These are phyloP conservation scores for Pneumocystis sp. DNA, from an alignment of 1,139 yeast species.

Conservation along the genomic window DNA sequence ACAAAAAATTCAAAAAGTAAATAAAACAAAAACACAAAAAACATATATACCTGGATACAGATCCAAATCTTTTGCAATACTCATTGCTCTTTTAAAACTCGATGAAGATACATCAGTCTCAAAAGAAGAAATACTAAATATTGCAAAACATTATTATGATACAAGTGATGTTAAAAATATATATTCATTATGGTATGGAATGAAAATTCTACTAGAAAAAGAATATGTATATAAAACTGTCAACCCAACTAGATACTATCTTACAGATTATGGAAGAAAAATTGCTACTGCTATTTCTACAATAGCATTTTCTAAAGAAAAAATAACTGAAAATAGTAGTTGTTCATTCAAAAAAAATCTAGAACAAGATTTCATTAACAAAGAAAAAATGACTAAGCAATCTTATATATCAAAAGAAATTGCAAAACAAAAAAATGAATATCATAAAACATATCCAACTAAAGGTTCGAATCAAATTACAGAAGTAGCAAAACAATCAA, in stretches of 20 bases:
- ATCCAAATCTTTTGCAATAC: slow-evolving; percentile 78
- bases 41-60: slow-evolving; percentile 61
- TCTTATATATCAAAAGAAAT: neutral
- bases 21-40: slow-evolving; percentile 19
- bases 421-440: neutral
- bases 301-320: slow-evolving; percentile 26
- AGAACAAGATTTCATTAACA: neutral
- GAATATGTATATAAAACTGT: slow-evolving; percentile 47
- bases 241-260: slow-evolving; percentile 42
- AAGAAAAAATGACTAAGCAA: neutral
- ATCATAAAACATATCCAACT: neutral
- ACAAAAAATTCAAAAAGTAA: slow-evolving; percentile 1
- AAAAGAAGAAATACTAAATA: slow-evolving; percentile 41
- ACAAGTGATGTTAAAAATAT: slow-evolving; percentile 22
- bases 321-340: slow-evolving; percentile 8
- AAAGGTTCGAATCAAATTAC: neutral
- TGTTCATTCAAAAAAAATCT: slow-evolving; percentile 5
- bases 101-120: slow-evolving; percentile 37
- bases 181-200: slow-evolving; percentile 68
- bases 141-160: slow-evolving; percentile 50
- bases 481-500: neutral
- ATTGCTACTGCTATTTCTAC: slow-evolving; percentile 45
- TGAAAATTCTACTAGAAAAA: slow-evolving; percentile 47
- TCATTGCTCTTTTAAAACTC: slow-evolving; percentile 43
- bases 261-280: slow-evolving; percentile 60